Base-by-base conservation (phyloP, 441 rosid species). In the Aquilaria agallochum region DNA sequence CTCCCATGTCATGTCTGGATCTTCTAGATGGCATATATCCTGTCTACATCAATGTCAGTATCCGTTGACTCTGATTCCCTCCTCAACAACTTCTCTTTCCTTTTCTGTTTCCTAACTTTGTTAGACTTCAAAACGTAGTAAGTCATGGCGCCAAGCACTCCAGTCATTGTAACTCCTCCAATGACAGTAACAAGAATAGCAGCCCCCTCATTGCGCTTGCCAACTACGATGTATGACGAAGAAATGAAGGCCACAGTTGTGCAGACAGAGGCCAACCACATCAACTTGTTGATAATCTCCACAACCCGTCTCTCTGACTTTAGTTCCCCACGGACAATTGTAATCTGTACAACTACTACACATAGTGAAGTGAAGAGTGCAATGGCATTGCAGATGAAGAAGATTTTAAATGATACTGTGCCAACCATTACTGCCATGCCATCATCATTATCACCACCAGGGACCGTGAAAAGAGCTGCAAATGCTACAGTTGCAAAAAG, bases 401-500 rank as follows among this genome's bases (percentile, higher is more conserved):
- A 94, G 68, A 87, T 74, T 72, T 87, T 84, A 68, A 90, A 90
- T 0, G 92, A 66, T 9, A 69, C n/a, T 34, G 56, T 68, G 51
- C 73, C 71, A 11, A 76, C 80, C 71, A 74, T 78, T 9, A 76
- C 85, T 0, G 98, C 89, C 67, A 56, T 74, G 6, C 98, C 95
- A 3, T 65, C 51, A 4, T 81, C 74, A 12, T 55, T 44, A 54
- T 89, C 92, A 1, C 97, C 97, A 10, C 98, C 98, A 2, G 97
- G 96, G 60, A 94, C 84, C 0, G 89, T 85, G 74, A 85, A 87
- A 54, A 89, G 79, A 20, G 98, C 90, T 0, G 96, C 92, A 55
- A 90, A 94, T 56, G 98, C 98, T 12, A 90, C 98, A 0, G 98
- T 90, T 52, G 97, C 95, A 58, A 94, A 90, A 27, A 94, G 90